Conservation (phyloP, 1,139 yeast species). For the Saccharomyces uvarum region DNA sequence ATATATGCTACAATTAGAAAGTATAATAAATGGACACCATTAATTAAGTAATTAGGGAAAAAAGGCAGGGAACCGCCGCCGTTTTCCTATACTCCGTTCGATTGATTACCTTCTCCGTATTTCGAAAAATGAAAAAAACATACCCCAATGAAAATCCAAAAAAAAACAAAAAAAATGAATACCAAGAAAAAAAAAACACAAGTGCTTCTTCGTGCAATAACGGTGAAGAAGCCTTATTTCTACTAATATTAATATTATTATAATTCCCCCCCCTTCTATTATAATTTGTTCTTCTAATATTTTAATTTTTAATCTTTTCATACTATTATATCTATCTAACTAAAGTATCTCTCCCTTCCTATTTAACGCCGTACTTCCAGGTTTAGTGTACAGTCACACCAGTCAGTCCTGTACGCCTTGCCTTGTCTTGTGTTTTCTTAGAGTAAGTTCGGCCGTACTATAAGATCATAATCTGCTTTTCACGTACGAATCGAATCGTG, state of each 20-base stretch:
- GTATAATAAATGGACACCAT: background rate
- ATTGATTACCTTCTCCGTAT: background rate
- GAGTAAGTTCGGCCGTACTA: no score
- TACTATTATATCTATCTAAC: background rate
- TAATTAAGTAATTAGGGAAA: background rate
- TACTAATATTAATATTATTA: slow-evolving; percentile 1
- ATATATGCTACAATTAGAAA: background rate
- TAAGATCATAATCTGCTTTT: background rate
- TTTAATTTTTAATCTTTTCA: slow-evolving; percentile 1
- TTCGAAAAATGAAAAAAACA: background rate
- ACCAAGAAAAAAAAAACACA: background rate
- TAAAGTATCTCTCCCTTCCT: background rate
- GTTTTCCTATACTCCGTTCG: background rate
- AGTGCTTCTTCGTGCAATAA: background rate
- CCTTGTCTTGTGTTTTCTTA: no score
- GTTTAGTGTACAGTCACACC: no score
- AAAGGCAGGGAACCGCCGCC: background rate
- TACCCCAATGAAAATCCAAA: background rate
- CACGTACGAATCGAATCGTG: background rate
- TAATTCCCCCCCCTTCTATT: background rate
- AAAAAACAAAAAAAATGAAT: background rate
- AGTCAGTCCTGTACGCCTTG: no score
- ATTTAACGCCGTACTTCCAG: no score
- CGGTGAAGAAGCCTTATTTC: background rate
- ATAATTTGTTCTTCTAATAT: background rate